Evolutionary conservation across 2,329 filamentous ascomycete species (phyloP).

Genomic region (Niveomyces coronatus): DNA sequence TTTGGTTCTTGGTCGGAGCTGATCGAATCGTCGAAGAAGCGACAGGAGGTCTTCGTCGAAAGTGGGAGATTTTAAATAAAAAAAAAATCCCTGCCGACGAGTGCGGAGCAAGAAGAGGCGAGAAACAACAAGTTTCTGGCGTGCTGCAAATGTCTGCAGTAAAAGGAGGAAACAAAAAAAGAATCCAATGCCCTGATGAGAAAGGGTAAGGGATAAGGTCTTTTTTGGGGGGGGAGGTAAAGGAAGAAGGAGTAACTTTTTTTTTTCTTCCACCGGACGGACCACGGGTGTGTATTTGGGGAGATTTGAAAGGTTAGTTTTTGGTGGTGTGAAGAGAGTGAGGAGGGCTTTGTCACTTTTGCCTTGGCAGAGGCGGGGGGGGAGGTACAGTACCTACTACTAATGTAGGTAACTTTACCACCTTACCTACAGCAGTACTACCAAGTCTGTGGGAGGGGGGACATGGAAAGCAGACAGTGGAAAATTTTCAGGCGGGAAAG

Average conservation of each 20-base stretch:
- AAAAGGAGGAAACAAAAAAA: constrained; percentile 6
- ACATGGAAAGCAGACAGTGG: too few relatives aligned
- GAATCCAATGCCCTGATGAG: constrained; percentile 10
- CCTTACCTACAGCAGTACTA: too few relatives aligned
- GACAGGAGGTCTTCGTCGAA: constrained; percentile 6
- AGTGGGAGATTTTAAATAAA: constrained; percentile 5
- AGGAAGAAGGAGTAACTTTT: too few relatives aligned
- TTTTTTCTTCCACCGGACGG: constrained; percentile 11
- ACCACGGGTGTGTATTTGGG: constrained; percentile 10
- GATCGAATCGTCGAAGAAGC: neutral
- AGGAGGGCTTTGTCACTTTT: too few relatives aligned
- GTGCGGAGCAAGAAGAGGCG: constrained; percentile 5
- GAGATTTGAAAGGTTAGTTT: too few relatives aligned
- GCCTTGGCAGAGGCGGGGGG: too few relatives aligned
- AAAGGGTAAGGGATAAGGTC: constrained; percentile 10
- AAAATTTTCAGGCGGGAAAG: neutral
- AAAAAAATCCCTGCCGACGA: constrained; percentile 5
- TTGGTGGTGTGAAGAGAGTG: too few relatives aligned
- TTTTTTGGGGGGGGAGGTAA: too few relatives aligned
- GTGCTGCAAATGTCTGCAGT: constrained; percentile 7
- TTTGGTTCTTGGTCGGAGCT: neutral
- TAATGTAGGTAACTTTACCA: too few relatives aligned
- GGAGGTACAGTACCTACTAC: too few relatives aligned
- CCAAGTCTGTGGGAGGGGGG: too few relatives aligned
- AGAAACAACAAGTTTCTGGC: constrained; percentile 9